These are phyloP conservation scores for Aspergillus sparsus DNA, from an alignment of 495 filamentous ascomycete genomes.

Conservation along the genomic window DNA sequence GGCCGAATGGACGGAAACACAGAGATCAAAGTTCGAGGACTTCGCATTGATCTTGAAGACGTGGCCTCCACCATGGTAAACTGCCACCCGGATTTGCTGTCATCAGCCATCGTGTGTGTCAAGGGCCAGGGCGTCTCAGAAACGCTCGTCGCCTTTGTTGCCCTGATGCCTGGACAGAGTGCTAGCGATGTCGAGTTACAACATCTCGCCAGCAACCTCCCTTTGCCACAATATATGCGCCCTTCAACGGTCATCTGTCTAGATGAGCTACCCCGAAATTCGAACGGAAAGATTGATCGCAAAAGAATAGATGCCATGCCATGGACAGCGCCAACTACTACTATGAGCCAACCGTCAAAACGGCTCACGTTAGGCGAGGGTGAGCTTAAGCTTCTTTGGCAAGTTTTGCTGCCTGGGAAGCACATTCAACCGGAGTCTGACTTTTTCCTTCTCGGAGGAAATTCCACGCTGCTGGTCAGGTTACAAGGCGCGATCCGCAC, in stretches of 20 bases:
- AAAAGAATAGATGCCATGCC: slow-evolving; percentile 25
- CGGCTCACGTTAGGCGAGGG: neutral
- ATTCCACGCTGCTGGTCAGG: slow-evolving; percentile 29
- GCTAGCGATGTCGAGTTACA: neutral
- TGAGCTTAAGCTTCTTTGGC: slow-evolving; percentile 5
- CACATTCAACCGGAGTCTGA: slow-evolving; percentile 9
- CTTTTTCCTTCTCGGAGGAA: slow-evolving; percentile 36
- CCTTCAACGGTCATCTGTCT: slow-evolving; percentile 42
- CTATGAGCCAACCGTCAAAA: no score
- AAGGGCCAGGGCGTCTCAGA: neutral
- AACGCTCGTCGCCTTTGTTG: slow-evolving; percentile 39
- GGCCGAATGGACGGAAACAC: slow-evolving; percentile 42
- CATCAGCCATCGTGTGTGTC: slow-evolving; percentile 33
- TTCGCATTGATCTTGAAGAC: slow-evolving; percentile 53
- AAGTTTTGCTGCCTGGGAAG: neutral
- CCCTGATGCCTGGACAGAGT: neutral
- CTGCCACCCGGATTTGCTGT: slow-evolving; percentile 24
- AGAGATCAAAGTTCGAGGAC: slow-evolving; percentile 52
- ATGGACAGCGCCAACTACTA: slow-evolving; percentile 17
- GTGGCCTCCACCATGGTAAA: slow-evolving; percentile 40
- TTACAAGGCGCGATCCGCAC: slow-evolving; percentile 24
- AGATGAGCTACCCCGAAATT: slow-evolving; percentile 41
- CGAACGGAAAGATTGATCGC: slow-evolving; percentile 47
- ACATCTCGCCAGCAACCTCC: slow-evolving; percentile 21
- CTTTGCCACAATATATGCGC: slow-evolving; percentile 50